Percentiles rank a stretch among this genome's conserved stretches.
Evolutionary conservation across 257 asterid species (phyloP).

Genomic region (Solanum tarijense): DNA sequence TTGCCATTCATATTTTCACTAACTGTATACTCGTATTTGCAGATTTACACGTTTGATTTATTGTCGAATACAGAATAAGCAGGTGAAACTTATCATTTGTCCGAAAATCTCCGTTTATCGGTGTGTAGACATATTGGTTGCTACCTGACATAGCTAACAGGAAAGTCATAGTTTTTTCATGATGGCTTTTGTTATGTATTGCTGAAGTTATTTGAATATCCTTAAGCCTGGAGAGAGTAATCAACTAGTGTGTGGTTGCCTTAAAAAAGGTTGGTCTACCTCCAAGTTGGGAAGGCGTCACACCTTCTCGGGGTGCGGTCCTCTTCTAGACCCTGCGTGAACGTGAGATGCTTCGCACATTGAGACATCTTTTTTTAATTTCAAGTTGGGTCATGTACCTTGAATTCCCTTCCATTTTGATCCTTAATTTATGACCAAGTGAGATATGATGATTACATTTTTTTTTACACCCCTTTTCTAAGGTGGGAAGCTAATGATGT

Average conservation of each 20-base stretch:
- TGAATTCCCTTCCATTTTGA: background rate
- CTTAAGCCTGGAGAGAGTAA: background rate
- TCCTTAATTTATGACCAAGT: background rate
- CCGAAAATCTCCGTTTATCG: background rate
- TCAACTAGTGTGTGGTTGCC: background rate
- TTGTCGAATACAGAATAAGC: background rate
- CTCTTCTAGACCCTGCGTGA: background rate
- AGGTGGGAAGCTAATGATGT: background rate
- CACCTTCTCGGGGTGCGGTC: background rate
- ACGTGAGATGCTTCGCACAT: background rate
- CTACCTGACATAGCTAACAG: background rate
- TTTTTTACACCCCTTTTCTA: background rate
- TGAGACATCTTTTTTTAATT: background rate
- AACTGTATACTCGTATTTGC: background rate
- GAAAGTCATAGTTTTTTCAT: constrained; percentile 28
- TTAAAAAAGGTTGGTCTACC: background rate
- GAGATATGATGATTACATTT: background rate
- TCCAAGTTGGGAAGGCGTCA: background rate
- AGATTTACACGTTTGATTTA: constrained; percentile 6
- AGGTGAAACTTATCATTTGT: background rate
- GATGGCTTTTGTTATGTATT: constrained; percentile 22
- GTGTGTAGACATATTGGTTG: background rate
- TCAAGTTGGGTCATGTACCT: background rate
- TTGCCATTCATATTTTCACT: background rate
- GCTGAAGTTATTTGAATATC: background rate